Conservation (phyloP, 345 rosid genomes). For the Luvunga scandens region DNA sequence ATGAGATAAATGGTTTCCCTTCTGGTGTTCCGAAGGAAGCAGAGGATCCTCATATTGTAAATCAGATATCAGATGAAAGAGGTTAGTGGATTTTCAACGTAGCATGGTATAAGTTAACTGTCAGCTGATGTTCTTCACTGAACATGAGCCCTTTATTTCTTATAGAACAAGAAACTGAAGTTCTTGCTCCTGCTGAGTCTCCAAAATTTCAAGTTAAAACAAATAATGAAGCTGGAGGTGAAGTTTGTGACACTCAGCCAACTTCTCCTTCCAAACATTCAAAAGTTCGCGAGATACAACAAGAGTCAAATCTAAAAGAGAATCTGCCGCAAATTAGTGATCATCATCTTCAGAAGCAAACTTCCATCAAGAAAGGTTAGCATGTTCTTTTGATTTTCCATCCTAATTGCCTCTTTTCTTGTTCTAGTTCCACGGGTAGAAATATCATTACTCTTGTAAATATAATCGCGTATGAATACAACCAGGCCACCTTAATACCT, state of each 20-base stretch:
- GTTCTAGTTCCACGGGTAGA: neutral
- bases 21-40: slow-evolving; percentile 1
- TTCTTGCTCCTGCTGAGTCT: slow-evolving; percentile 18
- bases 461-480: neutral
- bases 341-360: slow-evolving; percentile 16
- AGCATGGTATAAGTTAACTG: neutral
- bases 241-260: slow-evolving; percentile 13
- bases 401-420: neutral
- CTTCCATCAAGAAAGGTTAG: slow-evolving; percentile 32
- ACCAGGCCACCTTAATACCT: neutral
- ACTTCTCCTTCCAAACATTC: slow-evolving; percentile 10
- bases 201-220: slow-evolving; percentile 10
- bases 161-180: slow-evolving; percentile 24
- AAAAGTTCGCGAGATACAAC: slow-evolving; percentile 10
- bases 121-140: neutral
- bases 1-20: slow-evolving; percentile 4
- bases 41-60: slow-evolving; percentile 6
- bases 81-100: slow-evolving; percentile 11
- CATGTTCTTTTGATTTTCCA: neutral
- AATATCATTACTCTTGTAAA: neutral
- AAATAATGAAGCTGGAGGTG: slow-evolving; percentile 1
- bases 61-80: slow-evolving; percentile 6
- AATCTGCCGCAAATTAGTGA: slow-evolving; percentile 6
- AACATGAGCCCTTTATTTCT: neutral
- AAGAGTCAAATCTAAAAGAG: slow-evolving; percentile 5